A percentile compares a stretch with the other conserved stretches of the same genome.
Evolutionary conservation across 2,329 filamentous ascomycete species (phyloP).

Genomic region (Stachybotrys echinatus): DNA sequence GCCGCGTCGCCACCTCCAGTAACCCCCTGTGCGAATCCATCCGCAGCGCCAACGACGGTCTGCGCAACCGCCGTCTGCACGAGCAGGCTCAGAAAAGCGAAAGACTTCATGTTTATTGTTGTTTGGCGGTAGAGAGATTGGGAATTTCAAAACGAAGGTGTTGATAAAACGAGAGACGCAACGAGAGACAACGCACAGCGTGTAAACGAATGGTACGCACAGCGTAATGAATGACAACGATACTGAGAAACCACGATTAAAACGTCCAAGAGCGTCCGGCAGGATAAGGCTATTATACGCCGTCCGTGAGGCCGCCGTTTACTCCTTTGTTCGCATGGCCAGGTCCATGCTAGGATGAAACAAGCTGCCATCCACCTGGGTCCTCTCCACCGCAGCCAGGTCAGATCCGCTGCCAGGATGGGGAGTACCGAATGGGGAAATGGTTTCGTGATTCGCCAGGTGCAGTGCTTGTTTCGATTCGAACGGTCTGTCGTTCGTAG

Average conservation of each 20-base stretch:
- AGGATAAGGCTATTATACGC: too few species aligned
- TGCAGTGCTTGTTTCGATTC: slow-evolving; percentile 13
- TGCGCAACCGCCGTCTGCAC: slow-evolving; percentile 14
- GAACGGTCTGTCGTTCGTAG: too few species aligned
- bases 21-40: slow-evolving; percentile 23
- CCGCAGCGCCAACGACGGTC: slow-evolving; percentile 16
- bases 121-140: too few species aligned
- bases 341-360: neutral
- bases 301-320: too few species aligned
- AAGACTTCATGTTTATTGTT: neutral
- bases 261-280: too few species aligned
- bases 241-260: neutral
- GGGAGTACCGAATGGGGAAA: neutral
- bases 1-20: slow-evolving; percentile 44
- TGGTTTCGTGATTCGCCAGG: slow-evolving; percentile 5
- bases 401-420: neutral
- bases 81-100: neutral
- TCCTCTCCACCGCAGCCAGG: neutral
- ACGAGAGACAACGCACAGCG: neutral
- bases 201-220: neutral
- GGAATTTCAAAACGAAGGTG: neutral
- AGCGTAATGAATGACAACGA: neutral
- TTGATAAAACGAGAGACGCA: neutral
- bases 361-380: neutral
- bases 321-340: neutral